Evolutionary conservation across 2,329 filamentous ascomycete genomes (phyloP).

Genomic region (Fonsecaea monophora): DNA sequence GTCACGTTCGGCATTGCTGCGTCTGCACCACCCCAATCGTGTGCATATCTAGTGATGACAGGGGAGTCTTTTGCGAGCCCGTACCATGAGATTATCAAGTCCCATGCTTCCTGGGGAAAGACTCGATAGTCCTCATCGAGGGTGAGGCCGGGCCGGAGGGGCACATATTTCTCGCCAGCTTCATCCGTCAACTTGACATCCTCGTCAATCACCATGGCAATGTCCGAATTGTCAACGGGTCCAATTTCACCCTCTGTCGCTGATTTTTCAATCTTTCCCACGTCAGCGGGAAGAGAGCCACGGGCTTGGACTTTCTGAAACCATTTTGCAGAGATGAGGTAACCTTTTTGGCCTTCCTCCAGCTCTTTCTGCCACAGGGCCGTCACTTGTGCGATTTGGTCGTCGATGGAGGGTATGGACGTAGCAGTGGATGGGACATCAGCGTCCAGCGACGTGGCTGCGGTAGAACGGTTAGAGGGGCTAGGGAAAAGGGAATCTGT

Average conservation of each 20-base stretch:
- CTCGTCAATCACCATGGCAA: constrained; percentile 67
- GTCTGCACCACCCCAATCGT: constrained; percentile 70
- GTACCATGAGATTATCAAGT: constrained; percentile 81
- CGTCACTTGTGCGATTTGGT: constrained; percentile 77
- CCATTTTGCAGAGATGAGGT: constrained; percentile 81
- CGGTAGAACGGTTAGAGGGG: constrained; percentile 49
- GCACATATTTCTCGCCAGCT: constrained; percentile 66
- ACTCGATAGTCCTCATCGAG: constrained; percentile 76
- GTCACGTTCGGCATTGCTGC: constrained; percentile 68
- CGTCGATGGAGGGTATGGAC: constrained; percentile 61
- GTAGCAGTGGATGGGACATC: constrained; percentile 38
- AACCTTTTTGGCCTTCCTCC: constrained; percentile 75
- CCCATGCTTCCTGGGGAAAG: constrained; percentile 81
- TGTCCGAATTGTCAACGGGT: constrained; percentile 84
- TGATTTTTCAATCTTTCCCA: constrained; percentile 61
- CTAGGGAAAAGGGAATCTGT: constrained; percentile 48
- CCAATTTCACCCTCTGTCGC: constrained; percentile 71
- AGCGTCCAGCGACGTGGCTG: constrained; percentile 42
- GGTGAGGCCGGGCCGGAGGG: constrained; percentile 70
- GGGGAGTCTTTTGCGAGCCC: constrained; percentile 73
- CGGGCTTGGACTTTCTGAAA: constrained; percentile 73
- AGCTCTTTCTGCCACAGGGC: constrained; percentile 62
- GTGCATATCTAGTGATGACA: constrained; percentile 76
- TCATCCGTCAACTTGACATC: constrained; percentile 53
- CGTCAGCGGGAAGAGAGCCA: constrained; percentile 62